Evolutionary conservation across 2,329 filamentous ascomycete genomes (phyloP).

Genomic region (Xylariaceae sp.): DNA sequence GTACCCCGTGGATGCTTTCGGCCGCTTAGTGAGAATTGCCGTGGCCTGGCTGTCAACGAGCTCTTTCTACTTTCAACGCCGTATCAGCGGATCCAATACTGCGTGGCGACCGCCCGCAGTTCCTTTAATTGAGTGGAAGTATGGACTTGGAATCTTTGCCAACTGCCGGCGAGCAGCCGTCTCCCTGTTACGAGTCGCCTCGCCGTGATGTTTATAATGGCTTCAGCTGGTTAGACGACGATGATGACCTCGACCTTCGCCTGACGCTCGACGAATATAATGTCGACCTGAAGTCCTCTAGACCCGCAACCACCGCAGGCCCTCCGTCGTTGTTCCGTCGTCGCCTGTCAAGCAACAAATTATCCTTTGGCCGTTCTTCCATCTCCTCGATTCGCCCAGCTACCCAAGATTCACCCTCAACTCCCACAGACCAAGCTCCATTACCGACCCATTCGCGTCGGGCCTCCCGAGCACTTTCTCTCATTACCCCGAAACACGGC

Average conservation of each 20-base stretch:
- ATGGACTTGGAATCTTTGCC: slow-evolving; percentile 30
- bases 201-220: slow-evolving; percentile 59
- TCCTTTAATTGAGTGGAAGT: slow-evolving; percentile 5
- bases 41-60: slow-evolving; percentile 35
- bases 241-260: slow-evolving; percentile 63
- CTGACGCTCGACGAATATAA: slow-evolving; percentile 69
- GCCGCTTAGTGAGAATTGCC: background rate
- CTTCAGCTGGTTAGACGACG: slow-evolving; percentile 71
- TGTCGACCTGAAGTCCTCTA: slow-evolving; percentile 53
- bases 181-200: slow-evolving; percentile 33
- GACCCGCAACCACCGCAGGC: slow-evolving; percentile 42
- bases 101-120: slow-evolving; percentile 9
- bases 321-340: slow-evolving; percentile 58
- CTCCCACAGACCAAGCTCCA: slow-evolving; percentile 29
- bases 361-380: slow-evolving; percentile 56
- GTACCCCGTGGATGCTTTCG: slow-evolving; percentile 36
- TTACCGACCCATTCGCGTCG: slow-evolving; percentile 41
- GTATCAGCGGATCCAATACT: slow-evolving; percentile 33
- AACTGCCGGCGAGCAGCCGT: slow-evolving; percentile 21
- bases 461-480: slow-evolving; percentile 53
- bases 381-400: slow-evolving; percentile 46
- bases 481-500: slow-evolving; percentile 48
- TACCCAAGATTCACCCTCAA: slow-evolving; percentile 41
- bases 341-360: slow-evolving; percentile 68
- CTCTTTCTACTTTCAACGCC: slow-evolving; percentile 44